Conservation (phyloP, 495 filamentous ascomycete genomes). For the Articulospora tetracladia region DNA sequence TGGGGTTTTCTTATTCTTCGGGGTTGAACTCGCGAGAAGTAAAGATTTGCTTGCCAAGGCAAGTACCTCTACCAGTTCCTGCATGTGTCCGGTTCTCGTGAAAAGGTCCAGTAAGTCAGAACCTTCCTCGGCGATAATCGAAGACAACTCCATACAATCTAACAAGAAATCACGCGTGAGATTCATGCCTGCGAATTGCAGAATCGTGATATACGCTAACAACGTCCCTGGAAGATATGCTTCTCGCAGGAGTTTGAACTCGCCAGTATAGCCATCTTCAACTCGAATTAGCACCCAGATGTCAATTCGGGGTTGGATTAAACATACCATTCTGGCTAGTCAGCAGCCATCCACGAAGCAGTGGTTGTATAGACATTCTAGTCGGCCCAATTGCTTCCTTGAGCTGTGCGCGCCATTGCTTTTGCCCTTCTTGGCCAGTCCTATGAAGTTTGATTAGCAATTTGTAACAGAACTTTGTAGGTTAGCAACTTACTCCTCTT, state of each 20-base stretch:
- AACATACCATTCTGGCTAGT: slow-evolving; percentile 21
- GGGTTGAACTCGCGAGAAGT: slow-evolving; percentile 47
- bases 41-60: slow-evolving; percentile 71
- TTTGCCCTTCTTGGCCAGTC: not conserved
- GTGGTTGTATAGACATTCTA: slow-evolving; percentile 3
- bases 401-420: slow-evolving; percentile 14
- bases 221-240: slow-evolving; percentile 79
- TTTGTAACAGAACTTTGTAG: not conserved
- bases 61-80: slow-evolving; percentile 71
- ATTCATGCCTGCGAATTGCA: slow-evolving; percentile 64
- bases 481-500: slow-evolving; percentile 17
- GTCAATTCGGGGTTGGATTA: not conserved
- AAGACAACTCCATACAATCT: slow-evolving; percentile 75
- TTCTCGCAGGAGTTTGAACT: slow-evolving; percentile 54
- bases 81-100: slow-evolving; percentile 61
- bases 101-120: slow-evolving; percentile 65
- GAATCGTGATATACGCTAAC: slow-evolving; percentile 70
- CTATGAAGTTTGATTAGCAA: not conserved
- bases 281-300: not conserved
- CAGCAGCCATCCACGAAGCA: slow-evolving; percentile 23
- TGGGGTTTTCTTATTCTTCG: slow-evolving; percentile 34
- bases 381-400: slow-evolving; percentile 1
- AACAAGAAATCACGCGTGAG: slow-evolving; percentile 62
- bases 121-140: slow-evolving; percentile 58
- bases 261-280: slow-evolving; percentile 32